Conservation (phyloP, 441 rosid genomes). For the Sinapis alba region DNA sequence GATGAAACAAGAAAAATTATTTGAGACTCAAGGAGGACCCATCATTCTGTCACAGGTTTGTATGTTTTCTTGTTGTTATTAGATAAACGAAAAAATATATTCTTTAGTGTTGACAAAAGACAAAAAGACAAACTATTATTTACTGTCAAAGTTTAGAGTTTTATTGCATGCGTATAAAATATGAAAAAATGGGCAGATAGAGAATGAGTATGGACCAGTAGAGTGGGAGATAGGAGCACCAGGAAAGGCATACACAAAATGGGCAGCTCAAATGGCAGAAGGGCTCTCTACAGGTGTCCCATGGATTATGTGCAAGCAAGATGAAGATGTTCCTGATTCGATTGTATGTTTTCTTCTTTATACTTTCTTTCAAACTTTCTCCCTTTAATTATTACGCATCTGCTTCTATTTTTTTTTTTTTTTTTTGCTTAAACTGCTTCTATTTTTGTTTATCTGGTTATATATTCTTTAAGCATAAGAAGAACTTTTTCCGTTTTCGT, state of each 20-base stretch:
- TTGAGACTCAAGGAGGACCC: constrained; percentile 70
- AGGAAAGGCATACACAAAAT: constrained; percentile 58
- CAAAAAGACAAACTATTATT: background rate
- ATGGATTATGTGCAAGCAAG: constrained; percentile 86
- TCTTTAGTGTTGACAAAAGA: background rate
- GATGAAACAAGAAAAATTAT: constrained; percentile 73
- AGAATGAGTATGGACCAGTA: constrained; percentile 67
- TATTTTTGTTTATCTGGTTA: constrained; percentile 4
- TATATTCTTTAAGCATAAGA: constrained; percentile 23
- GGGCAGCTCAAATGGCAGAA: constrained; percentile 69
- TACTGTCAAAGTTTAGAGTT: background rate
- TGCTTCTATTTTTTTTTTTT: constrained; percentile 1
- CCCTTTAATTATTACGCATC: constrained; percentile 4
- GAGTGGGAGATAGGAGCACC: constrained; percentile 66
- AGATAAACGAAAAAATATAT: background rate
- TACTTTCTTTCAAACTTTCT: background rate
- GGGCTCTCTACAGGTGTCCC: constrained; percentile 71
- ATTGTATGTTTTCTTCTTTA: constrained; percentile 46
- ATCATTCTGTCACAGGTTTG: constrained; percentile 70
- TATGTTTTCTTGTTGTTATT: constrained; percentile 2
- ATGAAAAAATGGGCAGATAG: constrained; percentile 47
- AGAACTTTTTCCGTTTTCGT: background rate
- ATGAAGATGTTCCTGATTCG: constrained; percentile 59
- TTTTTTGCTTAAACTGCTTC: too few species aligned
- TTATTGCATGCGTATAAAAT: background rate